These are phyloP conservation scores for Aeschynomene evenia DNA, from an alignment of 306 rosid genomes.

Conservation along the genomic window DNA sequence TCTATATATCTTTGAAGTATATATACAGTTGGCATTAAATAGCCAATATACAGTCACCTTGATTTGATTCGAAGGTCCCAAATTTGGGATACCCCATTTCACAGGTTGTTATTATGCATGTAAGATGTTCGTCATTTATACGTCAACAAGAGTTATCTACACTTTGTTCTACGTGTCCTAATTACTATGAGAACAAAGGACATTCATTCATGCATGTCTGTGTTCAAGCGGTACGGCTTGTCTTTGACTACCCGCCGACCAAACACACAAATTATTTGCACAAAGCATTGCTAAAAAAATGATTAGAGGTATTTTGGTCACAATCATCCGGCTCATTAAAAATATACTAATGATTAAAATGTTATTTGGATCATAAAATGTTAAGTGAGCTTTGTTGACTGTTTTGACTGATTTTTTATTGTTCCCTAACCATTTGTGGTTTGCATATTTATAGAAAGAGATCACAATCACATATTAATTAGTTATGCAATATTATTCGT, in stretches of 20 bases:
- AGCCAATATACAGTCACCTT: background rate
- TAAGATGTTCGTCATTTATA: constrained; percentile 44
- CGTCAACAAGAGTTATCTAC: constrained; percentile 22
- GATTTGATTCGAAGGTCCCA: constrained; percentile 10
- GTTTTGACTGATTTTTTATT: too few relatives aligned
- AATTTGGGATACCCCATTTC: background rate
- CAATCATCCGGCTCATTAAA: too few relatives aligned
- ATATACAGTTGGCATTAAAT: constrained; percentile 1
- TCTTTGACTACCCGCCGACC: constrained; percentile 36
- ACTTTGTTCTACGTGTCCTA: constrained; percentile 25
- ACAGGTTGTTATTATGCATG: constrained; percentile 26
- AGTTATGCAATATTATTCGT: too few relatives aligned
- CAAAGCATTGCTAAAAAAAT: too few relatives aligned
- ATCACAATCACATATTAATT: too few relatives aligned
- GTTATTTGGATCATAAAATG: too few relatives aligned
- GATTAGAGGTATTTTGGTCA: too few relatives aligned
- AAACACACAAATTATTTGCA: background rate
- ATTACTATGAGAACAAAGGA: background rate
- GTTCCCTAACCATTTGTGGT: too few relatives aligned
- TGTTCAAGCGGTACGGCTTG: background rate
- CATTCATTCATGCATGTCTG: constrained; percentile 17
- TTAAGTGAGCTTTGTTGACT: too few relatives aligned
- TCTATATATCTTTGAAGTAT: background rate
- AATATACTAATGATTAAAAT: too few relatives aligned
- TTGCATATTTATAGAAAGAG: too few relatives aligned